Evolutionary conservation across 768 basidiomycete genomes (phyloP).

Genomic region (Lactifluus volemus): DNA sequence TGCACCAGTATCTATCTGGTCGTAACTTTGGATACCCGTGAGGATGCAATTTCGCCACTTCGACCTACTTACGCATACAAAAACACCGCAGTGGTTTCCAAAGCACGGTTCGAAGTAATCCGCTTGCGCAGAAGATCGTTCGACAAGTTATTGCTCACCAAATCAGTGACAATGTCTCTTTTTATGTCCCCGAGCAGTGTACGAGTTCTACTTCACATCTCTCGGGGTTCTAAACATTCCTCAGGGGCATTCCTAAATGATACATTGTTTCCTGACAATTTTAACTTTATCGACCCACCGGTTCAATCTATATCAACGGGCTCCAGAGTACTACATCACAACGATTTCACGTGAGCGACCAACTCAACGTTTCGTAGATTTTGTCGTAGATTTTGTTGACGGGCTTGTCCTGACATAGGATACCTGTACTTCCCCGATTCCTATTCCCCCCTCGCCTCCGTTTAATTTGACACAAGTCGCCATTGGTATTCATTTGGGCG

Average conservation of each 20-base stretch:
- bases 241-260: slow-evolving; percentile 30
- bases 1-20: slow-evolving; percentile 52
- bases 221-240: not conserved
- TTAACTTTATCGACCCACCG: slow-evolving; percentile 28
- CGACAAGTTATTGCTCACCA: slow-evolving; percentile 42
- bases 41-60: slow-evolving; percentile 20
- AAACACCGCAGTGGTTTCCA: slow-evolving; percentile 43
- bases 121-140: slow-evolving; percentile 52
- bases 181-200: slow-evolving; percentile 51
- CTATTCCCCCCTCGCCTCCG: slow-evolving; percentile 7
- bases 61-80: not conserved
- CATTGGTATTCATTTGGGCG: slow-evolving; percentile 7
- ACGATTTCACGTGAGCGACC: slow-evolving; percentile 27
- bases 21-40: slow-evolving; percentile 46
- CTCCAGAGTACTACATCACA: slow-evolving; percentile 24
- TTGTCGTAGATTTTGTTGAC: not conserved
- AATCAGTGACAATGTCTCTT: slow-evolving; percentile 30
- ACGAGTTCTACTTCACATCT: slow-evolving; percentile 16
- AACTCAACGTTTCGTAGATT: not conserved
- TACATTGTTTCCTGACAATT: slow-evolving; percentile 21
- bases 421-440: slow-evolving; percentile 24
- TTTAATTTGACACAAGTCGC: slow-evolving; percentile 17
- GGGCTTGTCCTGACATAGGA: slow-evolving; percentile 20
- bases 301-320: slow-evolving; percentile 26
- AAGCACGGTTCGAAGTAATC: slow-evolving; percentile 43